A percentile compares a stretch with the other conserved stretches of the same genome.
phyloP scores from a whole-genome alignment of 768 basidiomycete genomes.

The Piloderma croceum region DNA sequence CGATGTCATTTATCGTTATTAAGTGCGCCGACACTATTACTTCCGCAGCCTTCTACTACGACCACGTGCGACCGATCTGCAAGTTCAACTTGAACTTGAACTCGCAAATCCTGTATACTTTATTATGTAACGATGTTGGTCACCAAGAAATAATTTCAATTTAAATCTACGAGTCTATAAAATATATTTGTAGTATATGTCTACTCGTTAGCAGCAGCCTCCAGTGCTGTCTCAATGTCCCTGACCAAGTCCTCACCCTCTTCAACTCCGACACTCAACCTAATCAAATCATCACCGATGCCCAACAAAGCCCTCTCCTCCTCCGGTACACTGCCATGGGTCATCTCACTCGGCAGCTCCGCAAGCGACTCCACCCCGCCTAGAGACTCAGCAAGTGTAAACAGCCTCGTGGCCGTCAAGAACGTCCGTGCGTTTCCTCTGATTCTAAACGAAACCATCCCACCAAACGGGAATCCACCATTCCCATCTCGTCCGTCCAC shows the following conservation, averaged over 20 bases:
- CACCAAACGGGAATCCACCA: slow-evolving; percentile 79
- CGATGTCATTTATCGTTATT: too few relatives aligned
- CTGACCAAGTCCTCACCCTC: slow-evolving; percentile 75
- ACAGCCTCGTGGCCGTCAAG: slow-evolving; percentile 57
- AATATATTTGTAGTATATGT: too few relatives aligned
- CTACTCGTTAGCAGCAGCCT: slow-evolving; percentile 34
- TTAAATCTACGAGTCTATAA: too few relatives aligned
- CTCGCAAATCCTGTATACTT: too few relatives aligned
- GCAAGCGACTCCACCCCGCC: slow-evolving; percentile 92
- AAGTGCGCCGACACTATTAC: too few relatives aligned
- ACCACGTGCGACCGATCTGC: too few relatives aligned
- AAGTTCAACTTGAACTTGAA: too few relatives aligned
- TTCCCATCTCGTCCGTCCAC: slow-evolving; percentile 22
- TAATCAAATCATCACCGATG: slow-evolving; percentile 70
- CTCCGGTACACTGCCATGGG: slow-evolving; percentile 72
- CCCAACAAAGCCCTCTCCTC: slow-evolving; percentile 65
- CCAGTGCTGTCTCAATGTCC: slow-evolving; percentile 66
- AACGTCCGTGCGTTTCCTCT: slow-evolving; percentile 62
- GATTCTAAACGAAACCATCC: slow-evolving; percentile 78
- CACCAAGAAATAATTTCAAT: too few relatives aligned
- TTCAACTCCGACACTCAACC: slow-evolving; percentile 86
- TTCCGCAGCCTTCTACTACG: too few relatives aligned
- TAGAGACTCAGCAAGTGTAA: slow-evolving; percentile 80
- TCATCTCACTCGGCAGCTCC: slow-evolving; percentile 86
- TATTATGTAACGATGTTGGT: too few relatives aligned